A percentile compares a stretch with the other conserved stretches of the same genome.
These are phyloP conservation scores for Yamadazyma olivae DNA, from an alignment of 805 yeast genomes.

Conservation along the genomic window DNA sequence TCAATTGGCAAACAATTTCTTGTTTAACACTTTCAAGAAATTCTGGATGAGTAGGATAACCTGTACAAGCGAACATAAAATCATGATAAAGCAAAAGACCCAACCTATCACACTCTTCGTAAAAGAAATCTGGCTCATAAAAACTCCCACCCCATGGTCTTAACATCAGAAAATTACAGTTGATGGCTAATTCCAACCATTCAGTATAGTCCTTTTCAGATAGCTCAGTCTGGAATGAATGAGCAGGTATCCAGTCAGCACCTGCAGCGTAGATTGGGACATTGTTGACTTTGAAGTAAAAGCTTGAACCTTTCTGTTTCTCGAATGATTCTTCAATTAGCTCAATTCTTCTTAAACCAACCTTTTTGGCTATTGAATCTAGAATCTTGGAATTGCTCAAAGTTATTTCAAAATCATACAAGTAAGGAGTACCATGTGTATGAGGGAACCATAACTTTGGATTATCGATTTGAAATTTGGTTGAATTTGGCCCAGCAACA, in stretches of 20 bases:
- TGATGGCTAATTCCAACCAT: slow-evolving; percentile 31
- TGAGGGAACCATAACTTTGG: slow-evolving; percentile 43
- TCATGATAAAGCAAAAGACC: slow-evolving; percentile 55
- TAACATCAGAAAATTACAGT: slow-evolving; percentile 43
- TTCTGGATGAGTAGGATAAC: slow-evolving; percentile 42
- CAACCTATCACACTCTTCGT: slow-evolving; percentile 40
- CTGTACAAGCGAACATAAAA: slow-evolving; percentile 57
- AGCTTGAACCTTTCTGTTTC: slow-evolving; percentile 34
- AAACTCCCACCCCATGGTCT: slow-evolving; percentile 52
- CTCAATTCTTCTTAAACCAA: slow-evolving; percentile 42
- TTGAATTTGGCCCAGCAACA: slow-evolving; percentile 14
- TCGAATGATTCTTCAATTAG: slow-evolving; percentile 31
- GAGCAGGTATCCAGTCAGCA: slow-evolving; percentile 50
- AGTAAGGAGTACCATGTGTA: slow-evolving; percentile 33
- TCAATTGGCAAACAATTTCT: slow-evolving; percentile 39
- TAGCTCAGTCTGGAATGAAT: slow-evolving; percentile 34
- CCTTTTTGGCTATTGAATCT: slow-evolving; percentile 14
- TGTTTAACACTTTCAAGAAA: slow-evolving; percentile 31
- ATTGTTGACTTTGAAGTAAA: slow-evolving; percentile 41
- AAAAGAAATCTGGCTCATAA: slow-evolving; percentile 41
- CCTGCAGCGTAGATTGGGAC: slow-evolving; percentile 40
- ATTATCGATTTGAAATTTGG: slow-evolving; percentile 12
- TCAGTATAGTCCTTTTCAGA: slow-evolving; percentile 31
- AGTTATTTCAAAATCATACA: slow-evolving; percentile 23
- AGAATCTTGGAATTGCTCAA: not conserved